Evolutionary conservation across 108 stramenopile genomes (phyloP).

Genomic region (Epithemia pelagica): DNA sequence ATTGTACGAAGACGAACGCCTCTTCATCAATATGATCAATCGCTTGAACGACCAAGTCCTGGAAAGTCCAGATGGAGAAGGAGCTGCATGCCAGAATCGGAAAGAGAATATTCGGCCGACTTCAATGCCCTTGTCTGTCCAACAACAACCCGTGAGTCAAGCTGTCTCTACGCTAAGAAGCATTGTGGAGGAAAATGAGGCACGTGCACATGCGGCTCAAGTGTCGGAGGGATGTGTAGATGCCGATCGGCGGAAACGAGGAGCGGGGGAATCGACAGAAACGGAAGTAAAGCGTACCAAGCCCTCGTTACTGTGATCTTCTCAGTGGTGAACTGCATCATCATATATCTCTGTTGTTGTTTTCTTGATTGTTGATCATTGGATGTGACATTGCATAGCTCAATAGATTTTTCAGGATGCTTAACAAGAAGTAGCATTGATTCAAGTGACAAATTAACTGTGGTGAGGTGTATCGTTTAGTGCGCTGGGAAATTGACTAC

Average conservation of each 20-base stretch:
- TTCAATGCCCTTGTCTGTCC: neutral
- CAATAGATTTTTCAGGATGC: too few species aligned
- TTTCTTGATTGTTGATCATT: too few species aligned
- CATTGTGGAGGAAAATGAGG: conserved; percentile 56
- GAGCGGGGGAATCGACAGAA: neutral
- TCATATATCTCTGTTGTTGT: neutral
- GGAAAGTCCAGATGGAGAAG: conserved; percentile 50
- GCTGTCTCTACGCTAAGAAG: conserved; percentile 36
- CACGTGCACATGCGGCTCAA: neutral
- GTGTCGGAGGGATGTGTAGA: conserved; percentile 5
- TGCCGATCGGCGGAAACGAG: neutral
- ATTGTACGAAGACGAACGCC: conserved; percentile 76
- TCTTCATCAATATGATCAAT: conserved; percentile 87
- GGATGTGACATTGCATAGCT: too few species aligned
- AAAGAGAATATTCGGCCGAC: conserved; percentile 14
- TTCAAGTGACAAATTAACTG: too few species aligned
- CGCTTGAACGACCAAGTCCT: conserved; percentile 70
- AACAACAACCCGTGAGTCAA: conserved; percentile 2
- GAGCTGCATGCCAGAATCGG: conserved; percentile 23
- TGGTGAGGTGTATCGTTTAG: too few species aligned
- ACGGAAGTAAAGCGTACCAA: neutral
- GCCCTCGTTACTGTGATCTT: neutral
- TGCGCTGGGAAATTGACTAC: too few species aligned
- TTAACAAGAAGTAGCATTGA: too few species aligned
- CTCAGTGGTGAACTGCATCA: too few species aligned